Conservation (phyloP, 2,329 filamentous ascomycete species). For the Penicillium sp. region DNA sequence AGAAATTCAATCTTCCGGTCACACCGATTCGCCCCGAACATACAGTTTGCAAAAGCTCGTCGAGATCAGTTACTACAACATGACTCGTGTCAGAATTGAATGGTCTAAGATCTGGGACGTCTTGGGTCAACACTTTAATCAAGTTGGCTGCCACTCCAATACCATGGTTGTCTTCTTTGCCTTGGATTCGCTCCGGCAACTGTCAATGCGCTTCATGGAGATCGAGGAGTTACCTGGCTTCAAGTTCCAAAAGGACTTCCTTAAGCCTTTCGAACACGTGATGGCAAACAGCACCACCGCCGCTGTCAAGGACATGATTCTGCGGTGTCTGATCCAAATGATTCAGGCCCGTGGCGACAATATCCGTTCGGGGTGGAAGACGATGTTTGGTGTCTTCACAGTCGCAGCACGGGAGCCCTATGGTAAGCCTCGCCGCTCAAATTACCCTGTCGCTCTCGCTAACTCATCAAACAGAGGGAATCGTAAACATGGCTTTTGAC, state of each 20-base stretch:
- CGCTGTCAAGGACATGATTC: constrained; percentile 94
- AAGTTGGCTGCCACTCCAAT: constrained; percentile 94
- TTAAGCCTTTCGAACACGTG: constrained; percentile 97
- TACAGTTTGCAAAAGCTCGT: constrained; percentile 98
- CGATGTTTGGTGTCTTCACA: constrained; percentile 99
- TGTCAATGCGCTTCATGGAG: constrained; percentile 99
- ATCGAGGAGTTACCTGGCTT: constrained; percentile 97
- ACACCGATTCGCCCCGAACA: constrained; percentile 91
- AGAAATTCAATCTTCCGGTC: constrained; percentile 95
- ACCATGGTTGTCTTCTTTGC: constrained; percentile 97
- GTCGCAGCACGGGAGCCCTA: constrained; percentile 91
- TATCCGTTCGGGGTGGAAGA: constrained; percentile 96
- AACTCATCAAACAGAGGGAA: constrained; percentile 63
- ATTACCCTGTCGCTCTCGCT: constrained; percentile 13
- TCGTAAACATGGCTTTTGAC: constrained; percentile 95
- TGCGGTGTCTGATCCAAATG: constrained; percentile 97
- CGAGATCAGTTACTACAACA: constrained; percentile 99
- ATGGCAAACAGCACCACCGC: constrained; percentile 89
- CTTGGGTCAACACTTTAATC: constrained; percentile 97
- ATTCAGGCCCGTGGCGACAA: constrained; percentile 95
- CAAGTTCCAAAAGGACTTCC: constrained; percentile 99
- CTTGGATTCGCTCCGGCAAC: constrained; percentile 86
- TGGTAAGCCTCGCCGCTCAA: constrained; percentile 46
- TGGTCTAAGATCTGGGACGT: constrained; percentile 98
- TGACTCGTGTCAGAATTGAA: constrained; percentile 96